These are phyloP conservation scores for Balansia obtecta DNA, from an alignment of 2,329 filamentous ascomycete genomes.

Conservation along the genomic window DNA sequence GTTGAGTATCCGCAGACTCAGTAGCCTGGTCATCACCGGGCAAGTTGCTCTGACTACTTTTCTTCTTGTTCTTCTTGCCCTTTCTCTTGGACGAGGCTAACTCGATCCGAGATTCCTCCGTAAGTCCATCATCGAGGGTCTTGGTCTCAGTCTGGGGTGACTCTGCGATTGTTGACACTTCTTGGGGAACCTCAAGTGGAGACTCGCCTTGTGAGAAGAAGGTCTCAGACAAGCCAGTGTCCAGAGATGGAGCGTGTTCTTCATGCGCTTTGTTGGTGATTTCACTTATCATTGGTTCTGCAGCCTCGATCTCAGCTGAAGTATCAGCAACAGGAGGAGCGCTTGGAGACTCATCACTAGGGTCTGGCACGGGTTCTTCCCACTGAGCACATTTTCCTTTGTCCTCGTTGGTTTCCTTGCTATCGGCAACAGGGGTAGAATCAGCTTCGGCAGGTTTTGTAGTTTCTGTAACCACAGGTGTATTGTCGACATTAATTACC, in stretches of 20 bases:
- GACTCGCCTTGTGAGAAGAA: conserved; percentile 20
- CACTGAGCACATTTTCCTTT: conserved; percentile 11
- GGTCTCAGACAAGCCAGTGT: conserved; percentile 17
- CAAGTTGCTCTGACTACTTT: conserved; percentile 9
- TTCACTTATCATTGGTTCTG: neutral
- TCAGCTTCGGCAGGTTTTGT: neutral
- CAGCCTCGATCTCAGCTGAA: neutral
- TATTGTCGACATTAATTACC: neutral
- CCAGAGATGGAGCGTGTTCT: conserved; percentile 1
- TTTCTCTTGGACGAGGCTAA: conserved; percentile 15
- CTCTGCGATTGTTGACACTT: conserved; percentile 9
- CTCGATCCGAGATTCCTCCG: conserved; percentile 6
- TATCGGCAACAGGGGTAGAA: neutral
- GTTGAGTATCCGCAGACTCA: neutral
- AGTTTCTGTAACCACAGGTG: neutral
- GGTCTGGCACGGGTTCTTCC: conserved; percentile 7
- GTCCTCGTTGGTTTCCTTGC: conserved; percentile 8
- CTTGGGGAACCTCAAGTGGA: conserved; percentile 15
- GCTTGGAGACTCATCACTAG: neutral
- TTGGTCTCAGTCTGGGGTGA: conserved; percentile 14
- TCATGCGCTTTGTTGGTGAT: neutral
- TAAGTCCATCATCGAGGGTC: neutral
- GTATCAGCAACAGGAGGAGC: neutral
- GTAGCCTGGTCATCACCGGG: neutral
- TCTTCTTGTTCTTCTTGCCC: conserved; percentile 22